These are phyloP conservation scores for Lentinula novae-zelandiae DNA, from an alignment of 1,284 basidiomycete species.

Conservation along the genomic window DNA sequence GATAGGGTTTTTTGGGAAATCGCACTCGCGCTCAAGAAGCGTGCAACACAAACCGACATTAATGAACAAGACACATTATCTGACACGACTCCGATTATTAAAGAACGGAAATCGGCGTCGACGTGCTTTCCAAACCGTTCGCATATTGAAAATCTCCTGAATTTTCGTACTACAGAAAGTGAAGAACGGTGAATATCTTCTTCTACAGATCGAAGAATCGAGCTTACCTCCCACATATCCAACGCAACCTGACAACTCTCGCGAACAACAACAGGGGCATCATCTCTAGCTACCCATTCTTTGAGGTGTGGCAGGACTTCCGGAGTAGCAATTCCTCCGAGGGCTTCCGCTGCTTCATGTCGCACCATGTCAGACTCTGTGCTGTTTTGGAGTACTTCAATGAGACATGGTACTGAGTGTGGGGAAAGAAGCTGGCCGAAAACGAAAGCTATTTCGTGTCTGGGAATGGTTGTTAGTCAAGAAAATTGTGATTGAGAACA, in stretches of 20 bases:
- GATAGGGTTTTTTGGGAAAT: too few species aligned
- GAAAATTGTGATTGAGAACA: not conserved
- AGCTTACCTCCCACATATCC: conserved; percentile 91
- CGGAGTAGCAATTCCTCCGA: conserved; percentile 93
- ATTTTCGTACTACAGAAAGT: conserved; percentile 71
- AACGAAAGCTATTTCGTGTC: conserved; percentile 97
- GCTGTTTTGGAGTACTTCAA: conserved; percentile 71
- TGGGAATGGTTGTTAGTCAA: conserved; percentile 27
- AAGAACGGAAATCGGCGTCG: conserved; percentile 5
- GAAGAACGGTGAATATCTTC: not conserved
- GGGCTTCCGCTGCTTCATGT: conserved; percentile 97
- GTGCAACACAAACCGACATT: not conserved
- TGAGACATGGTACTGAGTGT: conserved; percentile 83
- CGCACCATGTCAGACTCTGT: conserved; percentile 96
- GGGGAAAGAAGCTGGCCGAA: conserved; percentile 94
- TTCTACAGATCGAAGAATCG: not conserved
- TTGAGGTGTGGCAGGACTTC: conserved; percentile 85
- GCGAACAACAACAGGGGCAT: conserved; percentile 86
- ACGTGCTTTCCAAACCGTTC: conserved; percentile 30
- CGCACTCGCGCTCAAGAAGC: too few species aligned
- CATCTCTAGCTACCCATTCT: conserved; percentile 78
- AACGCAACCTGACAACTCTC: conserved; percentile 97
- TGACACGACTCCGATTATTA: not conserved
- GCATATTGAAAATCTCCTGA: conserved; percentile 87
- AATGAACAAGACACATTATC: too few species aligned